These are phyloP conservation scores for Ascosphaera pollenicola DNA, from an alignment of 2,329 filamentous ascomycete species.

Conservation along the genomic window DNA sequence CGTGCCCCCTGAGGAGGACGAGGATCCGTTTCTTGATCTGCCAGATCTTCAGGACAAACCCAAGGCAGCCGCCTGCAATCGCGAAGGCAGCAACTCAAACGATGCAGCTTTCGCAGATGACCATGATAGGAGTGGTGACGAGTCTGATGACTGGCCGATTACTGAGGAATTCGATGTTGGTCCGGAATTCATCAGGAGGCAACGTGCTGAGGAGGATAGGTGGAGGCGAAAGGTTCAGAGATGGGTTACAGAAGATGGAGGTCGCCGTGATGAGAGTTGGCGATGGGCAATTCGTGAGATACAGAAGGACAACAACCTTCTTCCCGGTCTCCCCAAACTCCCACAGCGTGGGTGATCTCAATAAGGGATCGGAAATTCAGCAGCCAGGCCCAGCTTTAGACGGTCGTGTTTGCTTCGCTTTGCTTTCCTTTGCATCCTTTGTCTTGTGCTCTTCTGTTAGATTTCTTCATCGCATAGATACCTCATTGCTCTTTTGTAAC, in stretches of 20 bases:
- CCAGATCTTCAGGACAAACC: constrained; percentile 60
- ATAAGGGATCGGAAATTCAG: neutral
- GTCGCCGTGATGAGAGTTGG: constrained; percentile 34
- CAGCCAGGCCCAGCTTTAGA: too few relatives aligned
- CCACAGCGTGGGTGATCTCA: neutral
- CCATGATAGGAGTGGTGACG: constrained; percentile 20
- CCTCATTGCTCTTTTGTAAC: too few relatives aligned
- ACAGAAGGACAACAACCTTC: constrained; percentile 6
- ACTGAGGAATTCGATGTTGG: constrained; percentile 97
- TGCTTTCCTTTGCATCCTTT: neutral
- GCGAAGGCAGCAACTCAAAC: neutral
- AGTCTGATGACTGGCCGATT: constrained; percentile 56
- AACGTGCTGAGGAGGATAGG: constrained; percentile 74
- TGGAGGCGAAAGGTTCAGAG: constrained; percentile 76
- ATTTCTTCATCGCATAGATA: too few relatives aligned
- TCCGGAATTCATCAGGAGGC: constrained; percentile 72
- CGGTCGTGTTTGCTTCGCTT: neutral
- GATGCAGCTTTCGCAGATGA: constrained; percentile 10
- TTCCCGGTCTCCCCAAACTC: neutral
- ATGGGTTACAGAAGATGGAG: constrained; percentile 37
- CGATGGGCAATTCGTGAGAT: constrained; percentile 47
- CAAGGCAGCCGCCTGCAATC: neutral
- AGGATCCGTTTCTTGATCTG: constrained; percentile 88
- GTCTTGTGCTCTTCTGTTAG: too few relatives aligned
- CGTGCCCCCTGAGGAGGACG: constrained; percentile 55